A percentile compares a stretch with the other conserved stretches of the same genome.
Evolutionary conservation across 345 rosid species (phyloP).

Genomic region (Citrus reticulata): DNA sequence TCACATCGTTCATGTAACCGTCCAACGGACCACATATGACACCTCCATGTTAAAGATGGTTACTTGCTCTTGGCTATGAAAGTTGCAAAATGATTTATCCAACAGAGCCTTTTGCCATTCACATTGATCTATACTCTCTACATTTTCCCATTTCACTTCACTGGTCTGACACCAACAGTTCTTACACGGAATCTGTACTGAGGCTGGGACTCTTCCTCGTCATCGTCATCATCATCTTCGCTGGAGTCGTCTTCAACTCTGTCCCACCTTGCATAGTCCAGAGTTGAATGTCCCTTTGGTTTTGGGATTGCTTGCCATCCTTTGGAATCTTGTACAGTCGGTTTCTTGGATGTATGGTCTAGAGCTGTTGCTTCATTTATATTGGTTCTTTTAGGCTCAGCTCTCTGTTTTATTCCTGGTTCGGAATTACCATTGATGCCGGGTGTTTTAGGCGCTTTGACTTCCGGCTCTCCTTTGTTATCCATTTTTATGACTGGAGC

Average conservation of each 20-base stretch:
- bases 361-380: slow-evolving; percentile 19
- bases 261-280: slow-evolving; percentile 88
- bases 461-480: slow-evolving; percentile 30
- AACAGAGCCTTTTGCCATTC: not conserved
- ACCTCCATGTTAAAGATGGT: not conserved
- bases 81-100: not conserved
- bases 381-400: slow-evolving; percentile 22
- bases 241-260: slow-evolving; percentile 76
- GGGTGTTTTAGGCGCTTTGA: slow-evolving; percentile 23
- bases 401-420: slow-evolving; percentile 8
- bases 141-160: slow-evolving; percentile 46
- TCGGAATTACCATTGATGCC: slow-evolving; percentile 25
- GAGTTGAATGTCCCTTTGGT: slow-evolving; percentile 92
- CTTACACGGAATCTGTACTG: slow-evolving; percentile 80
- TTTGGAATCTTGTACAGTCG: slow-evolving; percentile 34
- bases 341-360: slow-evolving; percentile 30
- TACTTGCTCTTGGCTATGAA: not conserved
- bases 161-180: slow-evolving; percentile 75
- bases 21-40: not conserved
- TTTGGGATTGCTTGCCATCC: slow-evolving; percentile 96
- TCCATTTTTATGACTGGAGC: slow-evolving; percentile 16
- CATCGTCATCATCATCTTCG: slow-evolving; percentile 66
- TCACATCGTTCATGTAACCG: not conserved
- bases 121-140: not conserved
- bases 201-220: slow-evolving; percentile 57